Conservation (phyloP, 2,329 filamentous ascomycete genomes). For the Colletotrichum falcatum region DNA sequence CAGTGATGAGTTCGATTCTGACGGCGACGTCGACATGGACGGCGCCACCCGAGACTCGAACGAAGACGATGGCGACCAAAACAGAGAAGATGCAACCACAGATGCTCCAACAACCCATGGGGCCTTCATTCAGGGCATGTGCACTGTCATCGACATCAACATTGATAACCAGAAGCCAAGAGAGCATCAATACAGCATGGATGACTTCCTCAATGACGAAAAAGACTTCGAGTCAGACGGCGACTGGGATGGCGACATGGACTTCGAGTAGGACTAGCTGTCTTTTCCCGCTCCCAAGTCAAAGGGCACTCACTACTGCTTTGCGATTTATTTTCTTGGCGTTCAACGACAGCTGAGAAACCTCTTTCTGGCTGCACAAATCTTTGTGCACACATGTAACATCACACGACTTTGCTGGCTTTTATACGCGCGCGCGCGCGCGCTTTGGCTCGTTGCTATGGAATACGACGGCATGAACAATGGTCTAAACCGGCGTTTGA, state of each 20-base stretch:
- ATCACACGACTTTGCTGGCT: not conserved
- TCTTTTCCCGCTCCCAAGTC: not conserved
- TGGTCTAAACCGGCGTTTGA: not conserved
- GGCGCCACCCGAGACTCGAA: conserved; percentile 29
- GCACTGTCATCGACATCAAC: conserved; percentile 75
- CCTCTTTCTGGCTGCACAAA: not conserved
- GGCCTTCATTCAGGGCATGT: conserved; percentile 73
- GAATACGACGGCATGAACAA: not conserved
- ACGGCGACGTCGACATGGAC: conserved; percentile 36
- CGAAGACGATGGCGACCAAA: conserved; percentile 24
- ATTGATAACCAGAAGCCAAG: conserved; percentile 82
- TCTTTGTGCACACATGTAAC: not conserved
- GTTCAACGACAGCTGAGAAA: not conserved
- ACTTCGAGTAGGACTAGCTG: conserved; percentile 56
- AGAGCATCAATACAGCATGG: conserved; percentile 76
- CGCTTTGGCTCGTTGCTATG: not conserved
- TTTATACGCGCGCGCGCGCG: not conserved
- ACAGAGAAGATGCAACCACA: conserved; percentile 36
- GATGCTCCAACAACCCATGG: conserved; percentile 22
- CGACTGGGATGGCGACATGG: conserved; percentile 69
- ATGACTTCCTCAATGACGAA: conserved; percentile 73
- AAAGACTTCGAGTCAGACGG: conserved; percentile 67
- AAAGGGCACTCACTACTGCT: not conserved
- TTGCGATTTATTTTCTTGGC: not conserved
- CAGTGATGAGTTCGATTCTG: conserved; percentile 56